Base-by-base conservation (phyloP, 2,329 filamentous ascomycete genomes). In the Calonectria pseudoreteaudii region DNA sequence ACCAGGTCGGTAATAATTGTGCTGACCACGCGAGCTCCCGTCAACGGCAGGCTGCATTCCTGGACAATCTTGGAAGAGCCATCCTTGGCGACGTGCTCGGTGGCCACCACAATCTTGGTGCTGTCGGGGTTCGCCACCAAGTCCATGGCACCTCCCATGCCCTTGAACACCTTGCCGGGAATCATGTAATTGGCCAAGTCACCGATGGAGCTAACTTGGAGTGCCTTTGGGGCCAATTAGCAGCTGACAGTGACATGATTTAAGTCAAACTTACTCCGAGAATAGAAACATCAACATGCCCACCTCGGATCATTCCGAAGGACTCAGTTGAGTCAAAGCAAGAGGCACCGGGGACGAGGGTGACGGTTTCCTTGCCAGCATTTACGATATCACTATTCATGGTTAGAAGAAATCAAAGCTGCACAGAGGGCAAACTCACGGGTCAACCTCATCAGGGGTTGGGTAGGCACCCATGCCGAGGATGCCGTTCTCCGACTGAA, bases 171-270 rank as follows among this genome's bases (percentile, higher is more conserved):
- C 85, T 96, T 97, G 30, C 95, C 95, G 0, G 95, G 95, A 75
- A 97, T 94, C 93, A 97, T 97, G 88, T 95, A 97, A 85, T 97
- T 97, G 58, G 95, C 95, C 68, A 97, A 85, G 82, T 97, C 95
- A 31, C 95, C 95, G 3, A 90, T 88, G 0, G 94, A 94, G 76
- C 91, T 93, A 28, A 97, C 94, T 86, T 97, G 94, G 77, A 96
- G 91, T 2, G 94, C 93, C 83, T 80, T 56, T 4, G 30, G 31
- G 16, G 5, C 11, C n/a, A 60, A 47, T 73, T 49, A 66, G 18
- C 8, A 11, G 28, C 8, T 23, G 23, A 26, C 5, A 14, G 1
- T 6, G 3, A 5, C 6, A 44, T 52, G 20, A 4, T 9, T 20
- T 13, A 2, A 28, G 31, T 4, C n/a, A 6, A 18, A 83, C 85